These are phyloP conservation scores for Xanthoconium separans DNA, from an alignment of 1,284 basidiomycete species.

Conservation along the genomic window DNA sequence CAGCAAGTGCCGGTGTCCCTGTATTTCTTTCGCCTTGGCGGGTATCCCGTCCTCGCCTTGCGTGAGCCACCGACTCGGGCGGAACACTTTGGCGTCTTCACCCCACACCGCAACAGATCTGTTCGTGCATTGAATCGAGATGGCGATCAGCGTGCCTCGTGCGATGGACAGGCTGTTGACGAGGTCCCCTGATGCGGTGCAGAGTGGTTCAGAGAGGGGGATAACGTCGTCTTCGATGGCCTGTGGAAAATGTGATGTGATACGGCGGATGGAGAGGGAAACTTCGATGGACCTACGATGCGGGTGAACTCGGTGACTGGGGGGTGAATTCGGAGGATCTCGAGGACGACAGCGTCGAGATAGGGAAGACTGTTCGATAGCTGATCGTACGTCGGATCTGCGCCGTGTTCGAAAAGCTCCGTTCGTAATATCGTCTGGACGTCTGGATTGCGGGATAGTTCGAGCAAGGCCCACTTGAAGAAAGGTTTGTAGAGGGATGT, in stretches of 20 bases:
- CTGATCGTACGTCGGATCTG: slow-evolving; percentile 19
- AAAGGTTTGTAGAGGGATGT: neutral
- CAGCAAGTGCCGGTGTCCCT: slow-evolving; percentile 41
- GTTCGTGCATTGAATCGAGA: slow-evolving; percentile 46
- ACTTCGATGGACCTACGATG: slow-evolving; percentile 30
- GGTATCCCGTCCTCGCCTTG: slow-evolving; percentile 11
- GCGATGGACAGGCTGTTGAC: slow-evolving; percentile 40
- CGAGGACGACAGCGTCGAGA: slow-evolving; percentile 23
- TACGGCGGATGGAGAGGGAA: neutral
- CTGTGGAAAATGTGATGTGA: neutral
- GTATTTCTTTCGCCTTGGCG: slow-evolving; percentile 35
- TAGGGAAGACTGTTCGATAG: slow-evolving; percentile 8
- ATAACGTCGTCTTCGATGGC: slow-evolving; percentile 49
- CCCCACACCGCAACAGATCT: slow-evolving; percentile 48
- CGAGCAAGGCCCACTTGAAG: slow-evolving; percentile 30
- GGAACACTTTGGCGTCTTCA: slow-evolving; percentile 35
- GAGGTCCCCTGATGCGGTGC: slow-evolving; percentile 35
- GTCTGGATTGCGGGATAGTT: slow-evolving; percentile 21
- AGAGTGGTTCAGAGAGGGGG: slow-evolving; percentile 36
- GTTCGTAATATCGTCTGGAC: slow-evolving; percentile 7
- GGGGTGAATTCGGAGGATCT: slow-evolving; percentile 14
- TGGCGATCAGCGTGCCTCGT: slow-evolving; percentile 42
- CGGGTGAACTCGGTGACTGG: slow-evolving; percentile 38
- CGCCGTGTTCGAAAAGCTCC: slow-evolving; percentile 4
- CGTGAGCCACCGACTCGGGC: slow-evolving; percentile 41